Percentiles rank a stretch among this genome's conserved stretches.
phyloP scores from a whole-genome alignment of 495 filamentous ascomycete species.

The Tricharina praecox region DNA sequence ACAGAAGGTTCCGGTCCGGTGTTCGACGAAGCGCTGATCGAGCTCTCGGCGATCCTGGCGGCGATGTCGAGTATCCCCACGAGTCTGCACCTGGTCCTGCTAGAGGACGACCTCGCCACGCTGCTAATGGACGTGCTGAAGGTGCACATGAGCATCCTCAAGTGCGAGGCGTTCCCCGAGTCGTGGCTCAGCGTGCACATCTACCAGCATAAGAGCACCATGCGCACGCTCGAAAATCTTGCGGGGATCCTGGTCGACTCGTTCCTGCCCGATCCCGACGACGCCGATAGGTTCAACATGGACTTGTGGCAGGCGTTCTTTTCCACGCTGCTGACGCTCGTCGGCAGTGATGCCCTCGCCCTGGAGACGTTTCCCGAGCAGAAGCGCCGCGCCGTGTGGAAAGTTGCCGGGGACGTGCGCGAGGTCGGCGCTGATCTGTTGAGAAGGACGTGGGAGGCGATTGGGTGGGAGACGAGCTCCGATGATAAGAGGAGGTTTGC shows the following conservation, averaged over 20 bases:
- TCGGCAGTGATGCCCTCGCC: constrained; percentile 71
- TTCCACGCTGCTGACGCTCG: constrained; percentile 68
- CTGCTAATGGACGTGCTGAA: constrained; percentile 60
- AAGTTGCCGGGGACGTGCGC: constrained; percentile 91
- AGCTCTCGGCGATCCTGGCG: constrained; percentile 74
- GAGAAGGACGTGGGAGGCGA: constrained; percentile 76
- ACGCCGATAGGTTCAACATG: constrained; percentile 83
- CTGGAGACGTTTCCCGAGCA: constrained; percentile 96
- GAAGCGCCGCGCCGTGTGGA: constrained; percentile 90
- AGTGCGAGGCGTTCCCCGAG: constrained; percentile 76
- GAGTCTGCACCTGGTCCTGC: constrained; percentile 49
- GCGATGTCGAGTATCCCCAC: constrained; percentile 55
- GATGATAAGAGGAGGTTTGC: constrained; percentile 53
- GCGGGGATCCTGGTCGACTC: constrained; percentile 57
- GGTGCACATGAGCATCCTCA: constrained; percentile 74
- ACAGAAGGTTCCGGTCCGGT: constrained; percentile 37
- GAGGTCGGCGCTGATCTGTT: constrained; percentile 79
- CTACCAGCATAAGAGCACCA: constrained; percentile 81
- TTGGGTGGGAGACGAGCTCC: constrained; percentile 80
- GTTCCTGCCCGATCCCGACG: constrained; percentile 71
- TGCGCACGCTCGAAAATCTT: constrained; percentile 74
- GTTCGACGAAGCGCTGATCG: constrained; percentile 81
- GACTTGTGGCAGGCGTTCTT: constrained; percentile 92
- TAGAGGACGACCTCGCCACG: constrained; percentile 55
- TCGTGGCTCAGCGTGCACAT: constrained; percentile 87